Conservation (phyloP, 2,329 filamentous ascomycete species). For the Thelonectria discophora region DNA sequence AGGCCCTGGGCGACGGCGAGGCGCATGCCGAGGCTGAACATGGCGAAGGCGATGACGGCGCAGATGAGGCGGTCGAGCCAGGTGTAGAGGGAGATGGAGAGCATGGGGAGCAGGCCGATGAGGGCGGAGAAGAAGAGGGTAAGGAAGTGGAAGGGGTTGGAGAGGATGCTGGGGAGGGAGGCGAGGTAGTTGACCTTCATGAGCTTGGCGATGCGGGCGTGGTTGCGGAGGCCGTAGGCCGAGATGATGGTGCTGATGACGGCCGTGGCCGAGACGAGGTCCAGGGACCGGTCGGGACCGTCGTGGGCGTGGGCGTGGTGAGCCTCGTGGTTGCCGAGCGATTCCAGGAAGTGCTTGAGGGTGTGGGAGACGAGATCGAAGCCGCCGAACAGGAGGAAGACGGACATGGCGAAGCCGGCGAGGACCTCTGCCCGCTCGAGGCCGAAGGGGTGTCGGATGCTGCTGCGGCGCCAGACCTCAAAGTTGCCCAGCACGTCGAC, state of each 20-base stretch:
- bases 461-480: constrained; percentile 94
- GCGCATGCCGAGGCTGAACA: constrained; percentile 87
- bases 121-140: constrained; percentile 87
- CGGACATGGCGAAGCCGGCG: constrained; percentile 93
- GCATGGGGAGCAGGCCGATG: constrained; percentile 81
- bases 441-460: constrained; percentile 91
- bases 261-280: constrained; percentile 82
- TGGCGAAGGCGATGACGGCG: constrained; percentile 80
- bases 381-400: constrained; percentile 96
- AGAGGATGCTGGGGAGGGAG: constrained; percentile 83
- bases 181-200: constrained; percentile 88
- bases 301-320: constrained; percentile 74
- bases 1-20: constrained; percentile 86
- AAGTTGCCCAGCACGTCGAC: constrained; percentile 97
- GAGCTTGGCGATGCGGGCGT: constrained; percentile 88
- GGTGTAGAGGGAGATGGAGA: constrained; percentile 81
- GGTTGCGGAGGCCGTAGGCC: constrained; percentile 87
- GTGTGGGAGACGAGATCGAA: constrained; percentile 95
- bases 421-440: constrained; percentile 93
- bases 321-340: constrained; percentile 66
- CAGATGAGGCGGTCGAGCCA: constrained; percentile 88
- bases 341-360: constrained; percentile 89
- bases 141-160: constrained; percentile 94
- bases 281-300: constrained; percentile 78
- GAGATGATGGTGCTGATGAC: constrained; percentile 86